A percentile compares a stretch with the other conserved stretches of the same genome.
phyloP scores from a whole-genome alignment of 345 rosid species.

The Zanthoxylum bungeanum region DNA sequence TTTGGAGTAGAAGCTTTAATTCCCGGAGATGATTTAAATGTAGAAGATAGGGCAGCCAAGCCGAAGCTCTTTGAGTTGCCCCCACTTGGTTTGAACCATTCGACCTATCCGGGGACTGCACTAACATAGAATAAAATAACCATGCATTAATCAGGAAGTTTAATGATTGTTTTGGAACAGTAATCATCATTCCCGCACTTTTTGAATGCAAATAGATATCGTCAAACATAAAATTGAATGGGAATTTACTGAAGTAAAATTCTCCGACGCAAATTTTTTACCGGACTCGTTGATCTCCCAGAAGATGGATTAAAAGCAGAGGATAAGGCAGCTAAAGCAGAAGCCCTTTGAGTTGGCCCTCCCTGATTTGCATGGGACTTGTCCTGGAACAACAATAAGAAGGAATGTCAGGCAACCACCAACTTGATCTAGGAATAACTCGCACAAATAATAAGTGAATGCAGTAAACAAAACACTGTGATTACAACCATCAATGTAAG shows the following conservation, averaged over 20 bases:
- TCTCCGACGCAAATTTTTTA: slow-evolving; percentile 29
- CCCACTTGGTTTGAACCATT: slow-evolving; percentile 64
- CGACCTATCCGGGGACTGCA: slow-evolving; percentile 54
- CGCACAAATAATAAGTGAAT: neutral
- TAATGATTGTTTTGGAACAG: neutral
- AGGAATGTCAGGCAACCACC: slow-evolving; percentile 9
- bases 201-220: neutral
- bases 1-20: slow-evolving; percentile 41
- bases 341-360: slow-evolving; percentile 95
- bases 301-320: slow-evolving; percentile 79
- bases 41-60: slow-evolving; percentile 81
- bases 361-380: slow-evolving; percentile 75
- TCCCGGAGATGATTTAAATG: slow-evolving; percentile 63
- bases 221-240: neutral
- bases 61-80: slow-evolving; percentile 76
- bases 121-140: slow-evolving; percentile 9
- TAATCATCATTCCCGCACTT: neutral
- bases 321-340: slow-evolving; percentile 91
- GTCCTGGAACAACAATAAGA: slow-evolving; percentile 38
- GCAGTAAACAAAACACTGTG: neutral
- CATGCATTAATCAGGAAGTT: neutral
- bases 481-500: neutral
- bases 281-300: slow-evolving; percentile 45
- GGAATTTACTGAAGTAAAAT: neutral
- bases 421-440: neutral